Conservation (phyloP, 2,329 filamentous ascomycete genomes). For the Stachybotrys chlorohalonatus region DNA sequence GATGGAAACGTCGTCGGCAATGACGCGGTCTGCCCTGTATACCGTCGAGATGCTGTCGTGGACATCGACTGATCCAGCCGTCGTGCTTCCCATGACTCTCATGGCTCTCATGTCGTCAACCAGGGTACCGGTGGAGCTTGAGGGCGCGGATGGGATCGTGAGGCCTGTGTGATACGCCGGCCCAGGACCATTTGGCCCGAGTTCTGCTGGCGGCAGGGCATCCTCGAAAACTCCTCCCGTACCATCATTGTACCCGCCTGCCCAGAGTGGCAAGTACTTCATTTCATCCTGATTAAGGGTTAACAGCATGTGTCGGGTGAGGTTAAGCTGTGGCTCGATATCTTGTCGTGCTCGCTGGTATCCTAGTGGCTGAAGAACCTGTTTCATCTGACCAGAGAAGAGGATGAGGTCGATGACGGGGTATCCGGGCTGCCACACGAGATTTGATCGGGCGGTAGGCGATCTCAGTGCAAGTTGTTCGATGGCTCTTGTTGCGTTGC, state of each 20-base stretch:
- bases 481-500: constrained; percentile 4
- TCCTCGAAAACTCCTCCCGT: constrained; percentile 40
- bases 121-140: constrained; percentile 25
- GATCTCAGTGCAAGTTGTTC: constrained; percentile 1
- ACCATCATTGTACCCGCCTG: constrained; percentile 44
- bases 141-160: constrained; percentile 24
- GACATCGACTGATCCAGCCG: constrained; percentile 25
- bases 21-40: constrained; percentile 18
- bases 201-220: constrained; percentile 28
- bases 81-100: constrained; percentile 21
- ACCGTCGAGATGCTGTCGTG: constrained; percentile 31
- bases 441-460: neutral
- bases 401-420: neutral
- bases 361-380: neutral
- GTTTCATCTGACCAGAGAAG: neutral
- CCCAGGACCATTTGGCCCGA: constrained; percentile 37
- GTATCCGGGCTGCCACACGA: neutral
- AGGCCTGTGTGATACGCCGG: constrained; percentile 36
- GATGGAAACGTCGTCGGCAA: constrained; percentile 22
- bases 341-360: constrained; percentile 7
- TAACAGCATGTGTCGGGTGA: constrained; percentile 38
- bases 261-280: constrained; percentile 57
- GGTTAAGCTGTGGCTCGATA: constrained; percentile 22
- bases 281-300: constrained; percentile 47
- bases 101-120: constrained; percentile 24